Conservation (phyloP, 495 filamentous ascomycete species). For the Cladorrhinum samala region DNA sequence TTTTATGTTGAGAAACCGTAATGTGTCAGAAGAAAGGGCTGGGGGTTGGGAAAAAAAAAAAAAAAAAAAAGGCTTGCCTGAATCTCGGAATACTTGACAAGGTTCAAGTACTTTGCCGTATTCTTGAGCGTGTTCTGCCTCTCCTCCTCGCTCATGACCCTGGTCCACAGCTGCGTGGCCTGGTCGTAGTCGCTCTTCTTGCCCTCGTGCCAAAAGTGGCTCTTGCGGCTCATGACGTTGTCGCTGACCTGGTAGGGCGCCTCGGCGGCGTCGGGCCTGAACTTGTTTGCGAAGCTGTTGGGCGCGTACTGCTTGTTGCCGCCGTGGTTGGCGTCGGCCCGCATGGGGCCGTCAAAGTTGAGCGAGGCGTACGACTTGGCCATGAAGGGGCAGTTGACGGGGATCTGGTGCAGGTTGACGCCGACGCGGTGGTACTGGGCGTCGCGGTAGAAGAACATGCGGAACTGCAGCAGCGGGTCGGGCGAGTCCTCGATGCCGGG, state of each 20-base stretch:
- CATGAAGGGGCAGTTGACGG: conserved; percentile 53
- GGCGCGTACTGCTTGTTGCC: conserved; percentile 50
- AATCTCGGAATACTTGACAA: conserved; percentile 28
- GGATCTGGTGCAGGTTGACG: conserved; percentile 78
- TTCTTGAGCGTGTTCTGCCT: conserved; percentile 43
- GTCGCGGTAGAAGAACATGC: conserved; percentile 79
- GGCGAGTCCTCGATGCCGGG: conserved; percentile 63
- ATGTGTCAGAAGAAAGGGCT: too few species aligned
- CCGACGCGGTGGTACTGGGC: conserved; percentile 75
- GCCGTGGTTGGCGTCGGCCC: conserved; percentile 42
- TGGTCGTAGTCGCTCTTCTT: conserved; percentile 50
- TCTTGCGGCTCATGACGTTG: conserved; percentile 45
- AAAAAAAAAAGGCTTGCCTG: conserved; percentile 8
- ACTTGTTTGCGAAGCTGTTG: conserved; percentile 51
- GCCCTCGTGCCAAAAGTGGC: conserved; percentile 50
- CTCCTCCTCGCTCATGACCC: conserved; percentile 41
- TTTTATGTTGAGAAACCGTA: too few species aligned
- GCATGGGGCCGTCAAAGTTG: conserved; percentile 45
- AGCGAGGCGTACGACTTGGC: conserved; percentile 13
- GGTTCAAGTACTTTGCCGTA: conserved; percentile 37
- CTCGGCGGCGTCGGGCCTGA: conserved; percentile 50
- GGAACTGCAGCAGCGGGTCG: conserved; percentile 73
- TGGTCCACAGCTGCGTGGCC: conserved; percentile 41
- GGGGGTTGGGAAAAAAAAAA: too few species aligned
- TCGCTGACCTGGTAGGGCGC: conserved; percentile 46